These are phyloP conservation scores for Musa balbisiana DNA, from an alignment of 202 grass and related monocot genomes.

Conservation along the genomic window DNA sequence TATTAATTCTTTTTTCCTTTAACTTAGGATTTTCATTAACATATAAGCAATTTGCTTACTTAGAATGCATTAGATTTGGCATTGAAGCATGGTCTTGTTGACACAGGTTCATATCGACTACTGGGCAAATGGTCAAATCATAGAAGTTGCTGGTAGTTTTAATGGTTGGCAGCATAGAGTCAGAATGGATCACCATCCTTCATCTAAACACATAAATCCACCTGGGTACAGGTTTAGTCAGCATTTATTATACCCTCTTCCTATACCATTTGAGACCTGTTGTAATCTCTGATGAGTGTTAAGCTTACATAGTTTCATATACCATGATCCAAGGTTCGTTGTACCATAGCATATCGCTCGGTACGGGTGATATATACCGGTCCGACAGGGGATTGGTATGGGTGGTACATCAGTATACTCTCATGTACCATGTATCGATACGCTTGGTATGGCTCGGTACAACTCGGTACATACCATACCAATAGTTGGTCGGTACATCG, in stretches of 20 bases:
- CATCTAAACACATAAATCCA: constrained; percentile 16
- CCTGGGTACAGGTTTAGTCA: constrained; percentile 23
- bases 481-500: too few relatives aligned
- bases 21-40: neutral
- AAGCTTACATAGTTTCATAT: too few relatives aligned
- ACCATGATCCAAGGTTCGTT: too few relatives aligned
- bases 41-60: neutral
- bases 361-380: too few relatives aligned
- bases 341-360: too few relatives aligned
- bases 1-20: neutral
- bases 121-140: constrained; percentile 28
- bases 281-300: neutral
- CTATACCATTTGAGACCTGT: neutral
- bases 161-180: constrained; percentile 41
- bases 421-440: too few relatives aligned
- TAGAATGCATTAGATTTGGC: neutral
- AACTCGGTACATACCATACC: too few relatives aligned
- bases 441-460: too few relatives aligned
- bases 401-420: too few relatives aligned
- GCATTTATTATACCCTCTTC: neutral
- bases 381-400: too few relatives aligned
- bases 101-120: constrained; percentile 34
- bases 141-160: constrained; percentile 47
- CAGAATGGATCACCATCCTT: constrained; percentile 30
- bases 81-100: constrained; percentile 21